Conservation (phyloP, 306 rosid species). For the Cotoneaster glaucophyllus region DNA sequence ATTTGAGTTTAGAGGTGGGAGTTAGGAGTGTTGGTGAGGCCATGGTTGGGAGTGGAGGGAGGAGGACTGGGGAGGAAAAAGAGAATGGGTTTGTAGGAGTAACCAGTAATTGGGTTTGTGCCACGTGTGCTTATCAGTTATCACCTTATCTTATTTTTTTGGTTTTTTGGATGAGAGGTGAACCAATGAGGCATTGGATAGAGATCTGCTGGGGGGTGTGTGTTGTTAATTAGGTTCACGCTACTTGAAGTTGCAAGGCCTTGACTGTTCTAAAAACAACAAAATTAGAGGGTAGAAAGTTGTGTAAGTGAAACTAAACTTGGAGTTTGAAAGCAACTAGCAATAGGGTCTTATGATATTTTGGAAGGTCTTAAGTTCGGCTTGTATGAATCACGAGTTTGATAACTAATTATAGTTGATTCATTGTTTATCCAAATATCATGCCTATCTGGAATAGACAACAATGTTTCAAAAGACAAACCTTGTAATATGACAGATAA, state of each 20-base stretch:
- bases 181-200: slow-evolving; percentile 41
- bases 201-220: slow-evolving; percentile 23
- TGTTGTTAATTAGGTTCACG: neutral
- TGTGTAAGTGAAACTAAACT: neutral
- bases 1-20: slow-evolving; percentile 71
- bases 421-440: neutral
- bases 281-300: neutral
- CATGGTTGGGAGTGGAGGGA: slow-evolving; percentile 33
- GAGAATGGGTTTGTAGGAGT: slow-evolving; percentile 15
- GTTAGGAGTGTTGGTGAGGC: slow-evolving; percentile 76
- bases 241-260: neutral
- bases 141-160: slow-evolving; percentile 64
- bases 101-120: slow-evolving; percentile 34
- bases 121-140: slow-evolving; percentile 96
- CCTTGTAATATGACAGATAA: too few species aligned
- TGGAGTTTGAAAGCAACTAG: neutral
- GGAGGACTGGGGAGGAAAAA: neutral
- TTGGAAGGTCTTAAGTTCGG: neutral
- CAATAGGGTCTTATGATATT: neutral
- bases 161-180: slow-evolving; percentile 46
- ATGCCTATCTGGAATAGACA: neutral
- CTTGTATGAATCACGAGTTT: too few species aligned
- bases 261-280: neutral
- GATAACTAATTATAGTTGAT: too few species aligned
- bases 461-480: neutral